Percentiles rank a stretch among this genome's conserved stretches.
Evolutionary conservation across 73 alveolate genomes (phyloP).

Genomic region (Durusdinium trenchii): DNA sequence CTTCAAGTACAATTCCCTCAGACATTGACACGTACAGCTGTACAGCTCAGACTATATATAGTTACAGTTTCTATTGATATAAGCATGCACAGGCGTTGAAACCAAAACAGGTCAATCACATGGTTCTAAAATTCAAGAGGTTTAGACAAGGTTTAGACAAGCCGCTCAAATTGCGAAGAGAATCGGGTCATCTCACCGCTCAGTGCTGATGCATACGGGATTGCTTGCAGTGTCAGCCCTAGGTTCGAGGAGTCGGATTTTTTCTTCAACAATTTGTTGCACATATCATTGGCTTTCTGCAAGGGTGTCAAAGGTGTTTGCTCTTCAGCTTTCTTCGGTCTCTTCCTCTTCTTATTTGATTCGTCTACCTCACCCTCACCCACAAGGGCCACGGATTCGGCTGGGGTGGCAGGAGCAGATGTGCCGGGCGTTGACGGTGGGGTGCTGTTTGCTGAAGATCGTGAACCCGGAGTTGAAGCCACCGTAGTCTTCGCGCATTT

Average conservation of each 20-base stretch:
- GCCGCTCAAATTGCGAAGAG: background rate
- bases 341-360: background rate
- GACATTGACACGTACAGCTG: background rate
- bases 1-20: constrained; percentile 28
- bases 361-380: background rate
- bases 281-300: constrained; percentile 14
- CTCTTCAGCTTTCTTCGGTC: background rate
- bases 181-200: background rate
- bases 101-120: background rate
- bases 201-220: constrained; percentile 25
- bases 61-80: too few species aligned
- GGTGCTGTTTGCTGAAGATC: too few species aligned
- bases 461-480: background rate
- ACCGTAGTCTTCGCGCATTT: background rate
- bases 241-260: constrained; percentile 24
- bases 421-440: background rate
- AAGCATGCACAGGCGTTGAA: too few species aligned
- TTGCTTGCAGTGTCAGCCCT: constrained; percentile 3
- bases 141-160: background rate
- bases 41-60: too few species aligned
- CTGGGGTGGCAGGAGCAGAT: background rate
- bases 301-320: background rate
- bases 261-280: background rate
- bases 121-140: background rate
- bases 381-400: background rate